These are phyloP conservation scores for Naganishia sp. DNA, from an alignment of 1,284 basidiomycete genomes.

Conservation along the genomic window DNA sequence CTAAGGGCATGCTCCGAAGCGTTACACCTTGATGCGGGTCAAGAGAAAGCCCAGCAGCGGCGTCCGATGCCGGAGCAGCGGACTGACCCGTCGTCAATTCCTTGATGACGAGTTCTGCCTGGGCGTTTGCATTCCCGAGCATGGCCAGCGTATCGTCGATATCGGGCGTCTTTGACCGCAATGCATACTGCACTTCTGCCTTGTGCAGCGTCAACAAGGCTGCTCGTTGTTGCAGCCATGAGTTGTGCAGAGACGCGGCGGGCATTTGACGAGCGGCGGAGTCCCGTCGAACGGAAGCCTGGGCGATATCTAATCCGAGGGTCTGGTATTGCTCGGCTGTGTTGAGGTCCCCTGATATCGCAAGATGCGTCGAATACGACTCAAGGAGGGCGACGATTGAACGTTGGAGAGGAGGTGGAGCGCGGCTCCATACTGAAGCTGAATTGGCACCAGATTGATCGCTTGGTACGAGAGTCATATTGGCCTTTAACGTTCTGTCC, in stretches of 20 bases:
- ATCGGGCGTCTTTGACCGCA: slow-evolving; percentile 39
- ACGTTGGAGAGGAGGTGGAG: slow-evolving; percentile 61
- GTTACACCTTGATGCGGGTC: slow-evolving; percentile 18
- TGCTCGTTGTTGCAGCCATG: slow-evolving; percentile 71
- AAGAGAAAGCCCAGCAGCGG: slow-evolving; percentile 57
- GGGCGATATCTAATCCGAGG: slow-evolving; percentile 71
- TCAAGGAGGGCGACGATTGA: slow-evolving; percentile 66
- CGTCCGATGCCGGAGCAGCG: slow-evolving; percentile 57
- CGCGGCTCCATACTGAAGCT: neutral
- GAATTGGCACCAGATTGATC: too few species aligned
- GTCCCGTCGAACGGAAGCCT: slow-evolving; percentile 70
- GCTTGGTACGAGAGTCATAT: slow-evolving; percentile 10
- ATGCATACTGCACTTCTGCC: slow-evolving; percentile 70
- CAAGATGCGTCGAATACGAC: slow-evolving; percentile 70
- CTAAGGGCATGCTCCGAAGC: slow-evolving; percentile 14
- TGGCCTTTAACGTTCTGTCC: slow-evolving; percentile 12
- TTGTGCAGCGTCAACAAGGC: slow-evolving; percentile 72
- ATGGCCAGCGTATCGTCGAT: slow-evolving; percentile 57
- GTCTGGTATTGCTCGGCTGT: slow-evolving; percentile 83
- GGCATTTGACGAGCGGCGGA: slow-evolving; percentile 64
- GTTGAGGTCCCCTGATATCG: slow-evolving; percentile 70
- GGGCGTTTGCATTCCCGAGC: slow-evolving; percentile 63
- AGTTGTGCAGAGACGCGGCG: slow-evolving; percentile 62
- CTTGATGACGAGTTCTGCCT: slow-evolving; percentile 66
- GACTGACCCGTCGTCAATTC: slow-evolving; percentile 57